Conservation (phyloP, 228 moss, liverwort and hornwort species). For the Sphagnum magellanicum region DNA sequence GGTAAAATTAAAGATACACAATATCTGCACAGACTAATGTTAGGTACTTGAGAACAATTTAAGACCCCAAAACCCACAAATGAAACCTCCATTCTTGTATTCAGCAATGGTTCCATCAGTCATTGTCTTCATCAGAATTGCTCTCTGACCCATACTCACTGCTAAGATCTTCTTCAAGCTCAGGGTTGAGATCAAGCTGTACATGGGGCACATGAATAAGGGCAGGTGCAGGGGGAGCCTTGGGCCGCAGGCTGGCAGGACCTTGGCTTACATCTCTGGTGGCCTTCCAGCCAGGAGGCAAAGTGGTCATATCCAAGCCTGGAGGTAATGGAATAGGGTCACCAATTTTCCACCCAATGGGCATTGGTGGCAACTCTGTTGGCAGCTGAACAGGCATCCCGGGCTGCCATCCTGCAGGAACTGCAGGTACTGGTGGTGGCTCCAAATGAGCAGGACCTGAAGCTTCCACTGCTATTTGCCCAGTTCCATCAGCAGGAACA, state of each 20-base stretch:
- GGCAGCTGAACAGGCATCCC: slow-evolving; percentile 91
- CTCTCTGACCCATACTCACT: slow-evolving; percentile 81
- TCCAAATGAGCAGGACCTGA: slow-evolving; percentile 30
- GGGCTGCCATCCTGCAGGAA: slow-evolving; percentile 83
- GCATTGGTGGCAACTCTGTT: slow-evolving; percentile 77
- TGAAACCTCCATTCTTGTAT: background rate
- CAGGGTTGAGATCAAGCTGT: slow-evolving; percentile 92
- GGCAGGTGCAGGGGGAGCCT: slow-evolving; percentile 35
- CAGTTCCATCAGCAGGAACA: slow-evolving; percentile 7
- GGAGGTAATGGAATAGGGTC: slow-evolving; percentile 77
- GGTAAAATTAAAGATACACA: no score
- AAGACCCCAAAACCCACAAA: no score
- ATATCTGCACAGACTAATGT: no score
- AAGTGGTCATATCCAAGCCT: slow-evolving; percentile 33
- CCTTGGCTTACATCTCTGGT: slow-evolving; percentile 35
- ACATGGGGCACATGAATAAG: slow-evolving; percentile 83
- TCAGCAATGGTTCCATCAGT: slow-evolving; percentile 16
- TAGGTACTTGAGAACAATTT: no score
- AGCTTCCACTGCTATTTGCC: slow-evolving; percentile 28
- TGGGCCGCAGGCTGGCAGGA: slow-evolving; percentile 50
- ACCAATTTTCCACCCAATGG: slow-evolving; percentile 88
- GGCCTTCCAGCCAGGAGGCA: slow-evolving; percentile 57
- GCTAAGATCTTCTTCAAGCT: slow-evolving; percentile 81
- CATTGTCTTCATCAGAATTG: slow-evolving; percentile 87
- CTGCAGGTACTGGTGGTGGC: slow-evolving; percentile 15